A percentile compares a stretch with the other conserved stretches of the same genome.
phyloP scores from a whole-genome alignment of 306 rosid species.

The Spatholobus suberectus region DNA sequence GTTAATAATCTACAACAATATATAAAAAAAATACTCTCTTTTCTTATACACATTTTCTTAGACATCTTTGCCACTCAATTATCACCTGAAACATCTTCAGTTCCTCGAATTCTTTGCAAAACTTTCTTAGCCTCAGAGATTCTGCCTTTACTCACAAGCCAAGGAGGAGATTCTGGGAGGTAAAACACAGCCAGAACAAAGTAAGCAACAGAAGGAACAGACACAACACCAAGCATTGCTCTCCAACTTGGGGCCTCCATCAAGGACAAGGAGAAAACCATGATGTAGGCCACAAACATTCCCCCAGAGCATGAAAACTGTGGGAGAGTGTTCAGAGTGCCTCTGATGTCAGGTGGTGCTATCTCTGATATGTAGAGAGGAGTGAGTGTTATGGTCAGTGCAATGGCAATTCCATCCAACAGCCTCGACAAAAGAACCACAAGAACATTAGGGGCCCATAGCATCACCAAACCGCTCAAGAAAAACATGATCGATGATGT shows the following conservation, averaged over 20 bases:
- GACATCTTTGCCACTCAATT: too few species aligned
- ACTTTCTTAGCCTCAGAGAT: slow-evolving; percentile 74
- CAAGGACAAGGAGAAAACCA: slow-evolving; percentile 84
- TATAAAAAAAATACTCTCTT: too few species aligned
- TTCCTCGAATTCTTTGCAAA: slow-evolving; percentile 74
- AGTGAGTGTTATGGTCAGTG: slow-evolving; percentile 67
- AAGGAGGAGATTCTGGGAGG: slow-evolving; percentile 93
- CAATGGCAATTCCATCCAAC: slow-evolving; percentile 71
- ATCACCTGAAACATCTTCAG: slow-evolving; percentile 89
- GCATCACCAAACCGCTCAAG: slow-evolving; percentile 67
- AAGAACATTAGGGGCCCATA: slow-evolving; percentile 77
- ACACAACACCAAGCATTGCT: slow-evolving; percentile 79
- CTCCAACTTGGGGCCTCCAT: slow-evolving; percentile 77
- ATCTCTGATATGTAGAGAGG: slow-evolving; percentile 97
- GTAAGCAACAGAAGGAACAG: slow-evolving; percentile 72
- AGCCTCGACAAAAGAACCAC: slow-evolving; percentile 69
- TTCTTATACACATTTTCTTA: too few species aligned
- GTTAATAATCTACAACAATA: too few species aligned
- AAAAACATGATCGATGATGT: slow-evolving; percentile 70
- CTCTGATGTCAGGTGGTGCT: slow-evolving; percentile 93
- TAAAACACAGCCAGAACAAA: slow-evolving; percentile 60
- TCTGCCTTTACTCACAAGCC: slow-evolving; percentile 96
- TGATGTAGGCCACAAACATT: slow-evolving; percentile 82
- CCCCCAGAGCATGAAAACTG: slow-evolving; percentile 80
- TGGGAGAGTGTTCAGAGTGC: slow-evolving; percentile 74